Evolutionary conservation across 306 rosid genomes (phyloP), one percentile per base, ranked within the genome.

Genomic region (Sphenostylis stenocarpa): DNA sequence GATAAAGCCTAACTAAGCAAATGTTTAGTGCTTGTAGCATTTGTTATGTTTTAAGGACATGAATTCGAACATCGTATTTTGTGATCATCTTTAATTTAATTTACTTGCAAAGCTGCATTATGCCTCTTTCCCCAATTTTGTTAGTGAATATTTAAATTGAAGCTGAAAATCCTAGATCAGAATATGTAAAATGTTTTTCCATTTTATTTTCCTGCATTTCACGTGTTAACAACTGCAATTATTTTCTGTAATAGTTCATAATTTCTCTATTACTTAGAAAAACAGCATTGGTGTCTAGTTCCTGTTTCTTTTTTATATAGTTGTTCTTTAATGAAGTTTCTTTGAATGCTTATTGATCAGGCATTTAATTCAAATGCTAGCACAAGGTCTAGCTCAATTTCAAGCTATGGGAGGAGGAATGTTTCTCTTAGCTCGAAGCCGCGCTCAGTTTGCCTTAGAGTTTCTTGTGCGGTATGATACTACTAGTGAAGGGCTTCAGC

Each of bases 391-490:
- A 73, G 86, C 68, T 79, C 82, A 9, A 48, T 83, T 76, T 80
- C 87, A 60, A 72, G 52, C 79, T 19, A 47, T 24, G 88, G 88
- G 77, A 79, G 89, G 73, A 80, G 80, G 52, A 80, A 65, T 66
- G 83, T 86, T 23, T 84, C 88, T 56, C 77, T 81, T 57, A 52
- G 78, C 62, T 73, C 64, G 44, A 72, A 29, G 48, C 87, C 72
- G 2, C 84, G 38, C 29, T 70, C 84, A 39, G 23, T 64, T 56
- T 65, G 63, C 55, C 87, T 91, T 29, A 80, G 63, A 38, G 81
- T 91, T 81, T 83, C 85, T 39, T 91, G 93, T 17, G 90, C 93
- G 28, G 95, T 91, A 85, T 70, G 97, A 84, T 29, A 29, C 68
- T 41, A 31, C 60, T 24, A 13, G 11, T 57, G 72, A 61, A 55